Evolutionary conservation across 345 rosid species (phyloP), one percentile per base, ranked within the genome.

Genomic region (Tarenaya hassleriana): DNA sequence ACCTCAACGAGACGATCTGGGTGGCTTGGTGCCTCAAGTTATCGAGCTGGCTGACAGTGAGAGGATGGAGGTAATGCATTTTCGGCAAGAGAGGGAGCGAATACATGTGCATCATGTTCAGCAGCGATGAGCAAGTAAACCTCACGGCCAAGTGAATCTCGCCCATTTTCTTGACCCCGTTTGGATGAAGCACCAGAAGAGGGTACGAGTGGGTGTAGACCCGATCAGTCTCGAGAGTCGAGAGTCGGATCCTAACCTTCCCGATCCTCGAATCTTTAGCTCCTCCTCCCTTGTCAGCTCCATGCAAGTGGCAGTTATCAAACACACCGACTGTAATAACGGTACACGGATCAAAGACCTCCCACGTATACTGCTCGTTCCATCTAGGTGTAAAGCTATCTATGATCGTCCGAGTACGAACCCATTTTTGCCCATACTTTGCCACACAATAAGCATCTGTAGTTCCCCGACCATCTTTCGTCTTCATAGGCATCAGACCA

Each of bases 321-420:
- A 79, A 89, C 0, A 86, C 97, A 18, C 97, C 97, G 51, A 89
- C 70, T 8, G 95, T 89, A 47, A 89, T 68, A 47, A 89, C 97
- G 5, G 97, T 89, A 55, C 95, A 86, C 5, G 97, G 94, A 79
- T 89, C 95, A 7, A 60, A 81, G 45, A 86, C 97, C 69, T 89
- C 97, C 95, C 97, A 89, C 8, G 95, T 89, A 44, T 89, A 89
- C 34, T 89, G 97, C 68, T 89, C 97, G n/a, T 89, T 86, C 97
- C 97, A 89, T 67, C 72, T 89, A n/a, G 97, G 97, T 0, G 66
- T 73, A 66, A 79, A 79, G 76, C 86, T 89, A 65, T 89, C 97
- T 0, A 83, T 81, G 63, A 89, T 83, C 2, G 97, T 86, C 54
- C 97, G 72, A 0, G 97, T 89, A 15, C 97, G 80, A 47, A 89